Evolutionary conservation across 805 yeast species (phyloP).

Genomic region (Sungouiella thailandica): DNA sequence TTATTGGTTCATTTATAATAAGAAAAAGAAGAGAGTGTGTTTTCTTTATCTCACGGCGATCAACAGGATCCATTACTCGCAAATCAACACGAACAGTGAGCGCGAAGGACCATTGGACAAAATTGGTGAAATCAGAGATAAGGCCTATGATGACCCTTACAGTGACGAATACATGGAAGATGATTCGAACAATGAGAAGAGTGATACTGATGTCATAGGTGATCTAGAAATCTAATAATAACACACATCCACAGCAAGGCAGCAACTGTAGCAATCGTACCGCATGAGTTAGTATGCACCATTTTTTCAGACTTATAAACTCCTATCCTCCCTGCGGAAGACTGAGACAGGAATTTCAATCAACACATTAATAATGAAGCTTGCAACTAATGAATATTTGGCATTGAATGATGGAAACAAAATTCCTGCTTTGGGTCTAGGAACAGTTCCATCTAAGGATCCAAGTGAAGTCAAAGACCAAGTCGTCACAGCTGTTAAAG

Average conservation of each 20-base stretch:
- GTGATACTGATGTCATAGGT: constrained; percentile 31
- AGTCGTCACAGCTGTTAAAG: constrained; percentile 35
- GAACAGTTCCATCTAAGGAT: constrained; percentile 37
- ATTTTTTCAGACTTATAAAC: too few relatives aligned
- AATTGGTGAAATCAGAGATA: constrained; percentile 15
- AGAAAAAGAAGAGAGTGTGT: constrained; percentile 86
- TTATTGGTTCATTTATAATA: constrained; percentile 90
- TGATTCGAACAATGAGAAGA: constrained; percentile 19
- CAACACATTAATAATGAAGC: background rate
- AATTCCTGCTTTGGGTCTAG: constrained; percentile 68
- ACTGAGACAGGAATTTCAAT: too few relatives aligned
- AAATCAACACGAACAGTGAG: constrained; percentile 7
- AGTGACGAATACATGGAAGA: constrained; percentile 10
- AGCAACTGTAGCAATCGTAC: too few relatives aligned
- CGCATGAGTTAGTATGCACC: background rate
- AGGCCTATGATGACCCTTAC: constrained; percentile 11
- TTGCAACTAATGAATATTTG: constrained; percentile 17
- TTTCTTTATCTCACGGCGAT: constrained; percentile 65
- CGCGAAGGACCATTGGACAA: constrained; percentile 19
- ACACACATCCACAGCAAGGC: too few relatives aligned
- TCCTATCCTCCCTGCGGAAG: too few relatives aligned
- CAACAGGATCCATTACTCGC: constrained; percentile 35
- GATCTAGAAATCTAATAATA: constrained; percentile 29
- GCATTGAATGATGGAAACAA: constrained; percentile 51
- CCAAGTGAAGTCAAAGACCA: constrained; percentile 28